A percentile compares a stretch with the other conserved stretches of the same genome.
These are phyloP conservation scores for Colletotrichum sp. DNA, from an alignment of 2,329 filamentous ascomycete genomes.

Conservation along the genomic window DNA sequence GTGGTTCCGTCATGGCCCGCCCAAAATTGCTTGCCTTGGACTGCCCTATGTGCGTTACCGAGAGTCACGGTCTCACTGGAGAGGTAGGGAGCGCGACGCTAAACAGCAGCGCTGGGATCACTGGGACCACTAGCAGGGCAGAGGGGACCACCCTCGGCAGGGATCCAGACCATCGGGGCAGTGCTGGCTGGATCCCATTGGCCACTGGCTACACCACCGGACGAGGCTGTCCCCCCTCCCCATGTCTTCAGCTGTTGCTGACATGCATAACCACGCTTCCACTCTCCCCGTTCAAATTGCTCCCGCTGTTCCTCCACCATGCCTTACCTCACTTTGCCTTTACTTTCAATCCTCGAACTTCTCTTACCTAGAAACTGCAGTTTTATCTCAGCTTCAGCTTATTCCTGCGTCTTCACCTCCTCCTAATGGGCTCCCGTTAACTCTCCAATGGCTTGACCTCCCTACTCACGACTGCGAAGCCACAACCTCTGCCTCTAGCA, in stretches of 20 bases:
- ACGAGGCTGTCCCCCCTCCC: conserved; percentile 7
- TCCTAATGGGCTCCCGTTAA: background rate
- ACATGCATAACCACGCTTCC: conserved; percentile 17
- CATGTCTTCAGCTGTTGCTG: conserved; percentile 17
- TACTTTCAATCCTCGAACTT: background rate
- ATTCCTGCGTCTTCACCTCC: background rate
- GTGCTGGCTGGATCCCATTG: conserved; percentile 6
- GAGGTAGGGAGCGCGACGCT: conserved; percentile 3
- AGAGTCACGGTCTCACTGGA: background rate
- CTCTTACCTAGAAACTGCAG: background rate
- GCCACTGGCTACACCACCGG: background rate
- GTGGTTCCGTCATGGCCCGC: background rate
- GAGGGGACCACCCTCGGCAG: background rate
- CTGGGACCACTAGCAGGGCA: background rate
- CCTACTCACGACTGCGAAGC: conserved; percentile 1
- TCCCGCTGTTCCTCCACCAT: background rate
- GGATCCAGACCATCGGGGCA: conserved; percentile 9
- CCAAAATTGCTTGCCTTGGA: background rate
- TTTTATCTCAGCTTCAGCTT: background rate
- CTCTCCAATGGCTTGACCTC: conserved; percentile 8
- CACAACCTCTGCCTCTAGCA: background rate
- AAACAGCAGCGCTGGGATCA: background rate
- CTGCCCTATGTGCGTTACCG: background rate
- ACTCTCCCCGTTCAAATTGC: background rate
- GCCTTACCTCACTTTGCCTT: background rate